These are phyloP conservation scores for Plasmodium gallinaceum DNA, from an alignment of 169 alveolate species.

Conservation along the genomic window DNA sequence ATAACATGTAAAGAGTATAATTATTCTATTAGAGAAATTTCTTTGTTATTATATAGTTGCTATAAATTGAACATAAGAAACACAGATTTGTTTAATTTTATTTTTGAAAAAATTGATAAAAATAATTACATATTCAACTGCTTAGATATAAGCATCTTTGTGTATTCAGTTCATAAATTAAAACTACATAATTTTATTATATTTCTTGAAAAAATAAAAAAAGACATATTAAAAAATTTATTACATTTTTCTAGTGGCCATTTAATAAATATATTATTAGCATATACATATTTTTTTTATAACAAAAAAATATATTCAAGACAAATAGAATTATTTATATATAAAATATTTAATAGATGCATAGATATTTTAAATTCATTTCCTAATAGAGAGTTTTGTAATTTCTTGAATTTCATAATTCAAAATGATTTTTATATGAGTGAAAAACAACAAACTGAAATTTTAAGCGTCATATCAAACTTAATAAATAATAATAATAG, in stretches of 20 bases:
- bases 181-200: conserved; percentile 21
- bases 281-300: conserved; percentile 23
- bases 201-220: conserved; percentile 56
- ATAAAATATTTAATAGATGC: conserved; percentile 39
- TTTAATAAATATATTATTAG: conserved; percentile 46
- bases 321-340: conserved; percentile 20
- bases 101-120: conserved; percentile 21
- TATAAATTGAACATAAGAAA: conserved; percentile 28
- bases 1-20: conserved; percentile 6
- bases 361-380: conserved; percentile 7
- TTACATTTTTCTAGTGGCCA: conserved; percentile 45
- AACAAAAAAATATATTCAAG: not conserved
- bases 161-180: conserved; percentile 57
- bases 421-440: conserved; percentile 43
- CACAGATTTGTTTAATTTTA: conserved; percentile 15
- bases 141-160: conserved; percentile 62
- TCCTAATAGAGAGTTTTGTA: conserved; percentile 70
- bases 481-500: conserved; percentile 20
- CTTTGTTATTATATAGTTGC: conserved; percentile 54
- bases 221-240: conserved; percentile 44
- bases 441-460: not conserved
- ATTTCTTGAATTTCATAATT: conserved; percentile 63
- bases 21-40: conserved; percentile 65
- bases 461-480: conserved; percentile 13
- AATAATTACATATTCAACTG: conserved; percentile 15